Evolutionary conservation across 176 grass and related monocot genomes (phyloP), one percentile per base, ranked within the genome.

Genomic region (Aegilops umbellulata): DNA sequence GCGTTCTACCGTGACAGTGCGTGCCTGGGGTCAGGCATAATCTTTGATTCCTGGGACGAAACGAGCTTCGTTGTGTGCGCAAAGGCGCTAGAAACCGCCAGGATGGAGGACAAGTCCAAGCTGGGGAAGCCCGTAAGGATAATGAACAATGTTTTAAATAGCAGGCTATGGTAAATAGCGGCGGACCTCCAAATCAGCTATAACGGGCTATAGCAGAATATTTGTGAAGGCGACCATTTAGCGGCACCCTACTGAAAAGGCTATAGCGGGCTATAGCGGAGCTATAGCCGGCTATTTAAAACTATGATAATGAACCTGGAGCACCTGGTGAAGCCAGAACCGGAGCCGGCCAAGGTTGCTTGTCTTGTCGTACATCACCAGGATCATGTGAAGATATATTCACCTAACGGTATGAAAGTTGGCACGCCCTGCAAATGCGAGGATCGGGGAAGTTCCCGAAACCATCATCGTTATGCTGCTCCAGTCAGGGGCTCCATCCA

Each of bases 21-120:
- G 16, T 99, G 94, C 84, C 65, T 96, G 68, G 92, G 94, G 6
- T 96, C 92, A 35, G 97, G 92, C 76, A 91, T 91, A 77, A 96
- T 96, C 86, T 27, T 94, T 76, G 92, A 96, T 55, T 90, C 90
- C 1, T 89, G 86, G 88, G 94, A 98, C 31, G 42, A 82, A 17
- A 89, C 88, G 83, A 87, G 75, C 34, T 99, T 96, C 73, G 92
- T 87, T 60, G 84, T 99, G 41, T 96, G 89, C 68, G 75, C 78
- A 80, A 94, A 82, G 77, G 97, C 94, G 26, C 82, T 94, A 10
- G 90, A 99, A 81, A 60, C 88, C 46, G 85, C 92, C 10, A 85
- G 73, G 77, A 79, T 93, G 74, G 90, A 94, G 81, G 92, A 99
- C 24, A 99, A 94, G 66, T 99, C 92, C 3, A 88, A 75, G 74